Evolutionary conservation across 148 eudicot species (phyloP).

Genomic region (Camellia sinensis): DNA sequence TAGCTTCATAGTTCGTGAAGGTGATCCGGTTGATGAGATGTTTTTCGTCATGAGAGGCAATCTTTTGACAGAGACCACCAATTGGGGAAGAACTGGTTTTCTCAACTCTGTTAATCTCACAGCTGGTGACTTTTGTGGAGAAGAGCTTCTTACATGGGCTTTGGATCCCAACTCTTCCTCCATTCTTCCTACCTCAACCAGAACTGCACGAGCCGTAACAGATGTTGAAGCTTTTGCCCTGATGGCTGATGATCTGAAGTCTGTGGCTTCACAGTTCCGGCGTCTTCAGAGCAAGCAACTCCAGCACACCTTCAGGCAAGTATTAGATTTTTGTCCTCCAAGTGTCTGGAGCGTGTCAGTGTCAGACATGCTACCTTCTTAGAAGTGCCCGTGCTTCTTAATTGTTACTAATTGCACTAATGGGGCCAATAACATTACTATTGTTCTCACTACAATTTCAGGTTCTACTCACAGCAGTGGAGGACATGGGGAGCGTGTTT

Average conservation of each 20-base stretch:
- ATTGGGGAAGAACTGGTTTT: conserved; percentile 74
- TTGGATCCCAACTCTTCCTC: conserved; percentile 57
- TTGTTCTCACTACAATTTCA: conserved; percentile 21
- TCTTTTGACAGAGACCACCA: conserved; percentile 58
- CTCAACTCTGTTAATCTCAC: conserved; percentile 51
- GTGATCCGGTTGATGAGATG: conserved; percentile 77
- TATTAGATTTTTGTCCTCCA: not conserved
- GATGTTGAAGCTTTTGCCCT: conserved; percentile 76
- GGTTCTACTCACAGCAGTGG: conserved; percentile 69
- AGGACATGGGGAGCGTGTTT: conserved; percentile 71
- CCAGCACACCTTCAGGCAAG: conserved; percentile 60
- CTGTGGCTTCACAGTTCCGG: conserved; percentile 65
- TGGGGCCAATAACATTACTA: too few relatives aligned
- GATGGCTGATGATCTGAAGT: conserved; percentile 57
- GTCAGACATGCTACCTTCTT: too few relatives aligned
- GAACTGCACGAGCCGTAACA: conserved; percentile 49
- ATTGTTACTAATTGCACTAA: too few relatives aligned
- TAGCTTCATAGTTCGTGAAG: conserved; percentile 63
- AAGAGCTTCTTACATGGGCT: conserved; percentile 81
- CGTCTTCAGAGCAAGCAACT: conserved; percentile 70
- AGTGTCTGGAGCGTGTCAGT: too few relatives aligned
- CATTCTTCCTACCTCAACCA: conserved; percentile 63
- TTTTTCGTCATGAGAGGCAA: conserved; percentile 65
- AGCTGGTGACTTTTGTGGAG: conserved; percentile 73
- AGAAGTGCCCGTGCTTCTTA: too few relatives aligned